Evolutionary conservation across 768 basidiomycete genomes (phyloP).

Genomic region (Sarcodon aspratus): DNA sequence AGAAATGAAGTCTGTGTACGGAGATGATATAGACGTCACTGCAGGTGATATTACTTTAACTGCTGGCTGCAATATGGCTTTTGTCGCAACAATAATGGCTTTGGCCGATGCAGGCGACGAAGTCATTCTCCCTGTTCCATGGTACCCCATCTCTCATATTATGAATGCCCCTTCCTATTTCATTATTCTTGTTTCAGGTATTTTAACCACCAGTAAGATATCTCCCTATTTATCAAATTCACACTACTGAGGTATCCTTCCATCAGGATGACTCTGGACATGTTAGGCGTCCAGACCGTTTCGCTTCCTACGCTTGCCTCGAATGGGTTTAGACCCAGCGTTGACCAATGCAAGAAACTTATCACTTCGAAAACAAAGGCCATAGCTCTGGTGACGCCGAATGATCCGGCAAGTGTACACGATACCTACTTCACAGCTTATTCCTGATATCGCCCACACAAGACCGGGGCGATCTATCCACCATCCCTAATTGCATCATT

Average conservation of each 20-base stretch:
- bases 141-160: conserved; percentile 25
- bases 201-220: conserved; percentile 53
- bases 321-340: conserved; percentile 50
- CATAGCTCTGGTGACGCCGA: conserved; percentile 67
- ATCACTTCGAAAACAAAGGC: conserved; percentile 53
- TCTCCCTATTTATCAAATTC: not conserved
- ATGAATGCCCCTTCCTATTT: not conserved
- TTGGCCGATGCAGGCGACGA: conserved; percentile 64
- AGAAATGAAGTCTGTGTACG: conserved; percentile 56
- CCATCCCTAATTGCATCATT: conserved; percentile 46
- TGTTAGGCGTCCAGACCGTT: conserved; percentile 50
- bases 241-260: conserved; percentile 1
- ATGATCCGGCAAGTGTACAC: conserved; percentile 51
- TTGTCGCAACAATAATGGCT: conserved; percentile 47
- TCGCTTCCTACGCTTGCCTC: conserved; percentile 38
- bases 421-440: too few species aligned
- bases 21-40: conserved; percentile 32
- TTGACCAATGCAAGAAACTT: conserved; percentile 33
- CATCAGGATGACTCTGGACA: conserved; percentile 51
- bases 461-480: conserved; percentile 66
- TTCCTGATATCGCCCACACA: too few species aligned
- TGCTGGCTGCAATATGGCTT: conserved; percentile 66
- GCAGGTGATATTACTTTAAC: conserved; percentile 55
- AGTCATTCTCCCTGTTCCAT: conserved; percentile 61
- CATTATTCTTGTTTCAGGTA: conserved; percentile 30